Percentiles rank a stretch among this genome's conserved stretches.
Evolutionary conservation across 2,329 filamentous ascomycete genomes (phyloP).

Genomic region (Penicillium vulpinum): DNA sequence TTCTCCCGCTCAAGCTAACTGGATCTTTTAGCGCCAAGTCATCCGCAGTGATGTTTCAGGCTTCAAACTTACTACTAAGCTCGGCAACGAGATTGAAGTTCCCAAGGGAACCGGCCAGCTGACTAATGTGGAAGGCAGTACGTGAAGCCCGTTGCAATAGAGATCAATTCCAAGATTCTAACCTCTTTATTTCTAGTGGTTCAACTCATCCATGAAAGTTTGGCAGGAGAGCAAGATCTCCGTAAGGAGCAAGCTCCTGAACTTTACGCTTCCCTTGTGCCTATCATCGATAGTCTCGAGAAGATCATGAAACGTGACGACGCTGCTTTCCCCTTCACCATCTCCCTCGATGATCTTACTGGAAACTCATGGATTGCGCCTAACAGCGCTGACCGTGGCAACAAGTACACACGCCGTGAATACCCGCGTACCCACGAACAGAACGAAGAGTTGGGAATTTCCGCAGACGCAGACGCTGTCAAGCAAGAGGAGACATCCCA

Average conservation of each 20-base stretch:
- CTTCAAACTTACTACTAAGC: conserved; percentile 77
- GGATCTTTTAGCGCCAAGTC: conserved; percentile 61
- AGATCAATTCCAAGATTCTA: not conserved
- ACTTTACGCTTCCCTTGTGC: conserved; percentile 73
- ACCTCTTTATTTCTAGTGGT: conserved; percentile 54
- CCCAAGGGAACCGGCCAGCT: conserved; percentile 87
- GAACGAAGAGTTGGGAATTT: conserved; percentile 80
- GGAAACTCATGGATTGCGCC: conserved; percentile 98
- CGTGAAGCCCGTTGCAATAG: not conserved
- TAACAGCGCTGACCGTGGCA: conserved; percentile 70
- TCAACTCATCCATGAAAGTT: conserved; percentile 72
- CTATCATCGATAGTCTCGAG: conserved; percentile 70
- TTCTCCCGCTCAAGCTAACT: not conserved
- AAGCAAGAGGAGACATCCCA: conserved; percentile 28
- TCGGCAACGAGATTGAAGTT: conserved; percentile 76
- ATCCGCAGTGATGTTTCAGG: conserved; percentile 87
- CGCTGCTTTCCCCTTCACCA: conserved; percentile 77
- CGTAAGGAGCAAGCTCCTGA: conserved; percentile 77
- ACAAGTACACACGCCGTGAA: conserved; percentile 85
- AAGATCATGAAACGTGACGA: conserved; percentile 75
- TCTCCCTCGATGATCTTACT: conserved; percentile 84
- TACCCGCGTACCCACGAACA: conserved; percentile 81
- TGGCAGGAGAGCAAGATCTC: conserved; percentile 78
- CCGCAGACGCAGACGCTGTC: conserved; percentile 44
- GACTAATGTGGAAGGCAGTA: conserved; percentile 79